A percentile compares a stretch with the other conserved stretches of the same genome.
Evolutionary conservation across 1,139 yeast genomes (phyloP).

Genomic region (Hemisphaericaspora xylofermentans): DNA sequence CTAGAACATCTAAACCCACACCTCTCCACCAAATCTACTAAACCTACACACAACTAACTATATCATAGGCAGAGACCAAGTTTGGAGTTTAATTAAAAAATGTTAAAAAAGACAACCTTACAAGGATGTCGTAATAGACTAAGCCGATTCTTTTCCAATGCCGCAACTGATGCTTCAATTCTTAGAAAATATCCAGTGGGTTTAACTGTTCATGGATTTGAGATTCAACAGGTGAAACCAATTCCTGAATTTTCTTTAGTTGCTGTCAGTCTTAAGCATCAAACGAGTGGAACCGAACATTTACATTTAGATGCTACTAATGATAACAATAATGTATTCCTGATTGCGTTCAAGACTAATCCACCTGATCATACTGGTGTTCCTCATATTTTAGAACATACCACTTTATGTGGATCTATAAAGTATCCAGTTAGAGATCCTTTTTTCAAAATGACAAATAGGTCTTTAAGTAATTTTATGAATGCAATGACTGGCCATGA

Average conservation of each 20-base stretch:
- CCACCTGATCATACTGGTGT: slow-evolving; percentile 94
- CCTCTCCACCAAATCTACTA: too few species aligned
- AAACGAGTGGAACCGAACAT: slow-evolving; percentile 73
- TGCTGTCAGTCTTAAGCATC: slow-evolving; percentile 73
- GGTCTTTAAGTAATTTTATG: slow-evolving; percentile 89
- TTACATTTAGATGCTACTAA: slow-evolving; percentile 74
- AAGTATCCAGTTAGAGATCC: slow-evolving; percentile 96
- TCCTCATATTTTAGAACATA: slow-evolving; percentile 94
- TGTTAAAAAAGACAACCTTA: slow-evolving; percentile 6
- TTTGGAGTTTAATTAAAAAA: neutral
- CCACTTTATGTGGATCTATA: slow-evolving; percentile 89
- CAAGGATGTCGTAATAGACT: neutral
- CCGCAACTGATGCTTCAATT: slow-evolving; percentile 9
- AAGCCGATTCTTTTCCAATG: slow-evolving; percentile 1
- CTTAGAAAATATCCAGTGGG: slow-evolving; percentile 62
- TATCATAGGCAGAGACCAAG: neutral
- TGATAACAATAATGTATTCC: slow-evolving; percentile 83
- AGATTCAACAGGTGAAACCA: slow-evolving; percentile 57
- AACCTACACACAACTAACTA: neutral
- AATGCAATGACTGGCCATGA: slow-evolving; percentile 99
- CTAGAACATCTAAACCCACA: too few species aligned
- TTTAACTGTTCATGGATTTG: slow-evolving; percentile 59
- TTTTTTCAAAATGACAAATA: slow-evolving; percentile 91
- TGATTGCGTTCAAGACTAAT: slow-evolving; percentile 87
- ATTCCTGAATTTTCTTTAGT: slow-evolving; percentile 81